Evolutionary conservation across 495 filamentous ascomycete genomes (phyloP).

Genomic region (Peziza echinospora): DNA sequence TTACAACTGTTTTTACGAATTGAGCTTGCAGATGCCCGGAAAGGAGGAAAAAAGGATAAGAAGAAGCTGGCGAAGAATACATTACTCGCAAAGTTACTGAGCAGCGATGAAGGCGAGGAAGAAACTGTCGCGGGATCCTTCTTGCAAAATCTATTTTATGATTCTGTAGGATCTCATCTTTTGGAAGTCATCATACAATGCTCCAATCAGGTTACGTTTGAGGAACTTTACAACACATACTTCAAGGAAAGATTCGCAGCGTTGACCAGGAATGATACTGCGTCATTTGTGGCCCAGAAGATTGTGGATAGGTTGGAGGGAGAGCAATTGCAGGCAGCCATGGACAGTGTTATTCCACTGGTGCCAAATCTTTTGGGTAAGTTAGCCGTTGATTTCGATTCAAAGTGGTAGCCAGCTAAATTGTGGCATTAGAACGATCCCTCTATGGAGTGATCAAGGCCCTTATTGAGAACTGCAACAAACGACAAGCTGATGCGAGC

Average conservation of each 20-base stretch:
- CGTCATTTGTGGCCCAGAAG: slow-evolving; percentile 59
- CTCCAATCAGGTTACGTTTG: slow-evolving; percentile 74
- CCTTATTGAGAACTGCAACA: slow-evolving; percentile 59
- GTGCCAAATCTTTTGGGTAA: slow-evolving; percentile 38
- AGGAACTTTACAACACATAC: slow-evolving; percentile 50
- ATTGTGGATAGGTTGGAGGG: slow-evolving; percentile 64
- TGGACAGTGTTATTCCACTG: slow-evolving; percentile 44
- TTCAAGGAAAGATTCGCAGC: slow-evolving; percentile 55
- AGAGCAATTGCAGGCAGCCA: slow-evolving; percentile 52
- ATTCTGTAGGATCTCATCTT: slow-evolving; percentile 68
- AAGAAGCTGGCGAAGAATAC: slow-evolving; percentile 8
- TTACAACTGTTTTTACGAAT: slow-evolving; percentile 71
- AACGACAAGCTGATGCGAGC: slow-evolving; percentile 33
- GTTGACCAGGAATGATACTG: slow-evolving; percentile 69
- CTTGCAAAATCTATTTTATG: slow-evolving; percentile 68
- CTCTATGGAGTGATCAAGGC: slow-evolving; percentile 61
- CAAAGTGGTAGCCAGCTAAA: too few species aligned
- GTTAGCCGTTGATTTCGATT: not conserved
- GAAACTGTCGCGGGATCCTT: slow-evolving; percentile 27
- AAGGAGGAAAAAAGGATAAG: slow-evolving; percentile 39
- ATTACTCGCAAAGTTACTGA: not conserved
- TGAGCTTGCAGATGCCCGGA: slow-evolving; percentile 46
- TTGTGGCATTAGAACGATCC: slow-evolving; percentile 28
- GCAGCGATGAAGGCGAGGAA: not conserved
- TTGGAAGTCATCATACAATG: slow-evolving; percentile 62